phyloP scores from a whole-genome alignment of 164 flowering plant species.

The Berberis vulgaris region DNA sequence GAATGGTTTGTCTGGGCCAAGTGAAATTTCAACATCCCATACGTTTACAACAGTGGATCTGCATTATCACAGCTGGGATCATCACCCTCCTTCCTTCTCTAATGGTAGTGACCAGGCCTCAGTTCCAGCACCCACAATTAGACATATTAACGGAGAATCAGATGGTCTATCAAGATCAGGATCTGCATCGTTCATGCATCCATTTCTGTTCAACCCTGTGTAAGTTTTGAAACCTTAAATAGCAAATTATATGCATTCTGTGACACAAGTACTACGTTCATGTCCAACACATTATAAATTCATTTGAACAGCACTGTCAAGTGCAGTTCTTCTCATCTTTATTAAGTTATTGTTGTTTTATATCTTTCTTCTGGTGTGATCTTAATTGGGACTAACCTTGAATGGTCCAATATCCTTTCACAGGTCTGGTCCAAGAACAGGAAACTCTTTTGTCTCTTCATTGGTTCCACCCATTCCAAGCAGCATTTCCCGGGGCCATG shows the following conservation, averaged over 20 bases:
- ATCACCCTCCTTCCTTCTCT: slow-evolving; percentile 19
- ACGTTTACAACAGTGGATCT: slow-evolving; percentile 32
- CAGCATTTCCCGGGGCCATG: slow-evolving; percentile 15
- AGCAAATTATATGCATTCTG: neutral
- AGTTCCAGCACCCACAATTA: slow-evolving; percentile 24
- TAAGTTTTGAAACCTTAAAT: slow-evolving; percentile 15
- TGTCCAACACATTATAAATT: no score
- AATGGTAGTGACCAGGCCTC: slow-evolving; percentile 40
- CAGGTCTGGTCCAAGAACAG: slow-evolving; percentile 21
- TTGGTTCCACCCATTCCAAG: slow-evolving; percentile 16
- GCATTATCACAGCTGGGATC: slow-evolving; percentile 21
- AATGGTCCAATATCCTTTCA: neutral
- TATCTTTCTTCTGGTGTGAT: no score
- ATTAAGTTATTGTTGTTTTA: no score
- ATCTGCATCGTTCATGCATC: slow-evolving; percentile 36
- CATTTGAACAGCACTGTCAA: no score
- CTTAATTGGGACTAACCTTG: neutral
- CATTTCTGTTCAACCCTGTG: slow-evolving; percentile 55
- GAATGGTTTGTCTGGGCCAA: slow-evolving; percentile 48
- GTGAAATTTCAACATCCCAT: slow-evolving; percentile 31
- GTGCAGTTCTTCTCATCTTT: no score
- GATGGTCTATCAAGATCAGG: slow-evolving; percentile 46
- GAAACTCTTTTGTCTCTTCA: slow-evolving; percentile 12
- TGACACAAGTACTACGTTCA: no score
- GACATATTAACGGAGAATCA: slow-evolving; percentile 34